These are phyloP conservation scores for Phlyctochytrium planicorne DNA, from an alignment of 192 early-diverging fungal species.

Conservation along the genomic window DNA sequence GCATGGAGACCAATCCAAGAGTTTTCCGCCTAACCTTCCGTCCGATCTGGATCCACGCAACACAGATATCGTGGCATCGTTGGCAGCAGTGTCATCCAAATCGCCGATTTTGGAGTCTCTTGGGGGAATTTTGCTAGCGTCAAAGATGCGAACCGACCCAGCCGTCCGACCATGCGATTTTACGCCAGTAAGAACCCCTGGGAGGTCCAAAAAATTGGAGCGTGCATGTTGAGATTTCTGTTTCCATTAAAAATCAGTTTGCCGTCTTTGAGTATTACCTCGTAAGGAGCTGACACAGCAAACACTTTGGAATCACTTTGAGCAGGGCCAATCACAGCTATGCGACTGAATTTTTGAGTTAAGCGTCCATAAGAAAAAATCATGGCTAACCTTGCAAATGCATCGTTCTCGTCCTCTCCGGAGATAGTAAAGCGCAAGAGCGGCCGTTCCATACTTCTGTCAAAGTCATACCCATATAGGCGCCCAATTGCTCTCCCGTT, in stretches of 20 bases:
- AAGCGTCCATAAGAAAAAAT: too few species aligned
- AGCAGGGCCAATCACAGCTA: not conserved
- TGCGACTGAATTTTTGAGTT: too few species aligned
- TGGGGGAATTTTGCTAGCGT: not conserved
- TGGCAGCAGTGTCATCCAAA: not conserved
- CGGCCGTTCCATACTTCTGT: not conserved
- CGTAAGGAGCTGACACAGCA: conserved; percentile 4
- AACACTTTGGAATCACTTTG: not conserved
- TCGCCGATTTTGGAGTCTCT: not conserved
- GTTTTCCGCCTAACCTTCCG: not conserved
- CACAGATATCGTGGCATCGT: too few species aligned
- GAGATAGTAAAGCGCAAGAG: not conserved
- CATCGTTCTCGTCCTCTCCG: not conserved
- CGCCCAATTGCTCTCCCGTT: conserved; percentile 2
- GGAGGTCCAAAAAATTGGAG: conserved; percentile 29
- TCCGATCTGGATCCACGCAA: not conserved
- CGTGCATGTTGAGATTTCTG: not conserved
- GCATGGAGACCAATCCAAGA: not conserved
- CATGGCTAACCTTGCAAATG: too few species aligned
- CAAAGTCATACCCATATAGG: conserved; percentile 1
- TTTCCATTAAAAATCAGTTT: not conserved
- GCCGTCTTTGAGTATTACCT: conserved; percentile 6
- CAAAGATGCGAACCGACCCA: conserved; percentile 9
- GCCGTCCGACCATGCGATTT: conserved; percentile 13
- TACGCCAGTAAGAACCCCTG: conserved; percentile 17